phyloP scores from a whole-genome alignment of 1,284 basidiomycete species.

The Mycena sp. region DNA sequence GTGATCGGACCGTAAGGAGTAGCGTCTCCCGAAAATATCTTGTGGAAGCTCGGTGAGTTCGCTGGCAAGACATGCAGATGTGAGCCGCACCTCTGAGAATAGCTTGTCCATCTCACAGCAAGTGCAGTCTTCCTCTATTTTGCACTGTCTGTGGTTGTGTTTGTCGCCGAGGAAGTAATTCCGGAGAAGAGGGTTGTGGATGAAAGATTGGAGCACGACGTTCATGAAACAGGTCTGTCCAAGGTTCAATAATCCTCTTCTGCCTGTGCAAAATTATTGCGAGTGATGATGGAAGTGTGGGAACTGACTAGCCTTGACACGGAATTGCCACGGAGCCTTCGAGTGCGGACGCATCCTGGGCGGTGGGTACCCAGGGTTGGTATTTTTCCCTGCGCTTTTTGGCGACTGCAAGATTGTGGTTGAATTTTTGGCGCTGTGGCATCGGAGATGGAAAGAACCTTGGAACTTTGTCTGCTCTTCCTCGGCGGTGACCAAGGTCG shows the following conservation, averaged over 20 bases:
- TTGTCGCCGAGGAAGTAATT: conserved; percentile 92
- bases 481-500: conserved; percentile 49
- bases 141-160: conserved; percentile 79
- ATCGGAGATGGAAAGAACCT: conserved; percentile 38
- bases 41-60: conserved; percentile 36
- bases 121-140: conserved; percentile 76
- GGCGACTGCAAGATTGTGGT: conserved; percentile 38
- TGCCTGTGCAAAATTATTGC: conserved; percentile 55
- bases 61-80: conserved; percentile 27
- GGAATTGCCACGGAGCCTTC: conserved; percentile 54
- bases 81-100: conserved; percentile 76
- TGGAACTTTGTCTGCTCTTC: conserved; percentile 53
- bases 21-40: conserved; percentile 77
- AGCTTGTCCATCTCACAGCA: conserved; percentile 96
- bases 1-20: conserved; percentile 82
- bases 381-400: conserved; percentile 53
- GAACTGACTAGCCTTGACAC: conserved; percentile 64
- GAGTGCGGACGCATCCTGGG: conserved; percentile 49
- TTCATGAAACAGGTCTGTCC: conserved; percentile 97
- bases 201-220: conserved; percentile 91
- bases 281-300: conserved; percentile 20
- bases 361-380: conserved; percentile 51
- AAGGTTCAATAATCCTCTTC: conserved; percentile 90
- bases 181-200: conserved; percentile 91
- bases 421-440: conserved; percentile 38